Evolutionary conservation across 1,284 basidiomycete species (phyloP), one percentile per base, ranked within the genome.

Genomic region (Tilletia caries): DNA sequence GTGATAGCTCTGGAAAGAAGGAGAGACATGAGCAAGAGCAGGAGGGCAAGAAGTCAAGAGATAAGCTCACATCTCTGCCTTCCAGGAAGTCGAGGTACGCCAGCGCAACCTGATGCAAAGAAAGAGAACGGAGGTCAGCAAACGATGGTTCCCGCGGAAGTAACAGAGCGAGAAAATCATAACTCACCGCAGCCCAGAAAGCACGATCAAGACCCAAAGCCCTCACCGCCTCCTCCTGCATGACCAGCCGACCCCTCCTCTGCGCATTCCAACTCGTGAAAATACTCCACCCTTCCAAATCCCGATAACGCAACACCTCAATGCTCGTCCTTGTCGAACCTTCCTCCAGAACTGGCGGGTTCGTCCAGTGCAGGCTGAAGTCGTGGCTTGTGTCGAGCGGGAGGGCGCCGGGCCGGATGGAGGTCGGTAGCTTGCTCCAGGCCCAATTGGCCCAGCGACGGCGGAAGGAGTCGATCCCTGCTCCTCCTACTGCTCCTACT

Each of bases 11-110:
- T 67, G 52, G 3, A 20, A 25, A 13, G 13, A 2, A 23, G 15
- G 6, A 25, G 23, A 10, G 6, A 29, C 25, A 41, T 20, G 29
- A n/a, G 60, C 12, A n/a, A 20, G 67, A 29, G 33, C n/a, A 18
- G 6, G 23, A 20, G 32, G n/a, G 71, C 32, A 70, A 69, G 33
- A 69, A 34, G 8, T n/a, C n/a, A n/a, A 72, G 72, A n/a, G 71
- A 70, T 29, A 70, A 70, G 54, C 74, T 75, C 20, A 68, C 72
- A 44, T 77, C 76, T 25, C 71, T 71, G 3, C 77, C 76, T 67
- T 80, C 78, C 34, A 80, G 52, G 33, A 79, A 77, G 41, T 80
- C 77, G 23, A 80, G 64, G 66, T 80, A 80, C 1, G 76, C 77
- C 27, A 80, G 64, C 13, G 72, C 75, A 2, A 69, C 50, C n/a